Conservation (phyloP, 495 filamentous ascomycete species). For the Aspergillus mulundensis region DNA sequence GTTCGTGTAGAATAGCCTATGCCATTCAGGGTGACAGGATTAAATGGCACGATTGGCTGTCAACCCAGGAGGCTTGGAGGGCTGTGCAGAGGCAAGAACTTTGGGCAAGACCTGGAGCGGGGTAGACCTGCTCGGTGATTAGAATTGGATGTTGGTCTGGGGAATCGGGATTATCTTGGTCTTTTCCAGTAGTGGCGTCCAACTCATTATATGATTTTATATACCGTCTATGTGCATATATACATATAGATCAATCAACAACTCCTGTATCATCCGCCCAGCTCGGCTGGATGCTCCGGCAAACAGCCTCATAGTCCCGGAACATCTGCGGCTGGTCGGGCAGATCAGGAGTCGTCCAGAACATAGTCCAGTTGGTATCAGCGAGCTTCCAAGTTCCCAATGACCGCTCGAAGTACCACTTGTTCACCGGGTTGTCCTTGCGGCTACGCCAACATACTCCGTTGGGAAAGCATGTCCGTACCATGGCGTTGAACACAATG, state of each 20-base stretch:
- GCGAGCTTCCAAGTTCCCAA: constrained; percentile 75
- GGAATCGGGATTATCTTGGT: no score
- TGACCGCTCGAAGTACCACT: constrained; percentile 93
- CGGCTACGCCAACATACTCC: constrained; percentile 80
- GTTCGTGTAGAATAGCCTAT: no score
- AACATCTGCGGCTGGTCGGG: constrained; percentile 53
- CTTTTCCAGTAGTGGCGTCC: constrained; percentile 9
- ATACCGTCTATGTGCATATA: constrained; percentile 6
- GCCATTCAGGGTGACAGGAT: no score
- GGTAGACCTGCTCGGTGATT: no score
- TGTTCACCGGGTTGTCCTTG: constrained; percentile 80
- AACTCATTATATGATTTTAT: constrained; percentile 5
- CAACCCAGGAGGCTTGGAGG: no score
- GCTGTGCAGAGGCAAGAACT: no score
- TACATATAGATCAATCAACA: constrained; percentile 45
- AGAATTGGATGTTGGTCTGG: no score
- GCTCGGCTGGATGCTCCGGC: constrained; percentile 70
- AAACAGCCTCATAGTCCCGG: constrained; percentile 78
- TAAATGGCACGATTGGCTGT: no score
- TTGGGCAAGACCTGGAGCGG: no score
- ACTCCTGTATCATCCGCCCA: constrained; percentile 72
- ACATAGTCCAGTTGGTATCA: constrained; percentile 87
- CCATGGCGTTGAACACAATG: constrained; percentile 93
- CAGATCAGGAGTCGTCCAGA: constrained; percentile 81
- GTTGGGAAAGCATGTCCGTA: constrained; percentile 75